Evolutionary conservation across 805 yeast species (phyloP).

Genomic region (Candida taoyuanica): DNA sequence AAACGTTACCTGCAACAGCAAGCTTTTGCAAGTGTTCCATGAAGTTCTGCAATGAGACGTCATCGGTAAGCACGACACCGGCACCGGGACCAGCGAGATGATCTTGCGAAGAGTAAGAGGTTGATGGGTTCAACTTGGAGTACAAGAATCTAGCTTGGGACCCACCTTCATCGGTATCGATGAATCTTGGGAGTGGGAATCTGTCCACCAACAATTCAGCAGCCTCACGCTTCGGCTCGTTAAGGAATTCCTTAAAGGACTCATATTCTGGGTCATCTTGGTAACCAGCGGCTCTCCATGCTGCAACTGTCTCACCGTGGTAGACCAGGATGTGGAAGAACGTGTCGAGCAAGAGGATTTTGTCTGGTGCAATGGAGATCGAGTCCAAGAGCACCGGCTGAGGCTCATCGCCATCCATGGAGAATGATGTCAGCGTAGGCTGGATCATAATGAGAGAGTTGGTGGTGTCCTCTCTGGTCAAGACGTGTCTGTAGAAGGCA

Average conservation of each 20-base stretch:
- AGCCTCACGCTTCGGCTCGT: slow-evolving; percentile 60
- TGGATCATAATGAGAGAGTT: slow-evolving; percentile 66
- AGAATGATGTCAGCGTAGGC: slow-evolving; percentile 59
- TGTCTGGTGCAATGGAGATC: slow-evolving; percentile 51
- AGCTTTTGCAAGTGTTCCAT: slow-evolving; percentile 35
- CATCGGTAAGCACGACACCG: slow-evolving; percentile 49
- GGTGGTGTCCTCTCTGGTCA: slow-evolving; percentile 55
- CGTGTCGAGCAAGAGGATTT: slow-evolving; percentile 57
- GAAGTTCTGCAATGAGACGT: slow-evolving; percentile 28
- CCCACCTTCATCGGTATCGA: slow-evolving; percentile 72
- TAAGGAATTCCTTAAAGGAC: slow-evolving; percentile 54
- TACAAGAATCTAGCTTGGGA: slow-evolving; percentile 69
- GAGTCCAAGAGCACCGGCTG: slow-evolving; percentile 63
- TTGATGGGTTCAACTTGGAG: slow-evolving; percentile 66
- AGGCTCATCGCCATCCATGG: slow-evolving; percentile 42
- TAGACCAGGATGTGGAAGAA: slow-evolving; percentile 65
- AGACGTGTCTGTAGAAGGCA: slow-evolving; percentile 55
- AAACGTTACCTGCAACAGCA: slow-evolving; percentile 17
- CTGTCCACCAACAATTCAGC: slow-evolving; percentile 60
- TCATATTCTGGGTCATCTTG: slow-evolving; percentile 58
- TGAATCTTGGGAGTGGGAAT: slow-evolving; percentile 68
- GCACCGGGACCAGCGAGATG: slow-evolving; percentile 34
- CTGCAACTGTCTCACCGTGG: slow-evolving; percentile 63
- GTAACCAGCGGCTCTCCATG: slow-evolving; percentile 61
- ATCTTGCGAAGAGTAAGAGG: slow-evolving; percentile 42